phyloP scores from a whole-genome alignment of 2,329 filamentous ascomycete species.

The Xylariaceae sp. region DNA sequence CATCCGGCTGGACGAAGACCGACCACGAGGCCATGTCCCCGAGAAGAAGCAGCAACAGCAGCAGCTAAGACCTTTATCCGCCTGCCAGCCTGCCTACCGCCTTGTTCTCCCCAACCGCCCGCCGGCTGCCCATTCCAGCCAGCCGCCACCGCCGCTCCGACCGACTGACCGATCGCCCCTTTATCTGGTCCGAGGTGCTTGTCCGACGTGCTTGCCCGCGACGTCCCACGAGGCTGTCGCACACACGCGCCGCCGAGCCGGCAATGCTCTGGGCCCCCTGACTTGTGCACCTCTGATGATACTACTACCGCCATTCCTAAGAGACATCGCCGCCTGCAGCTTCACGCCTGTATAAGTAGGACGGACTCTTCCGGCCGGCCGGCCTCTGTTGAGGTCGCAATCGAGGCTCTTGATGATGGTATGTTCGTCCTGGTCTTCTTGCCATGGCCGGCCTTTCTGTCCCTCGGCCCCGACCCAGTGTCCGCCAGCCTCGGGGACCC shows the following conservation, averaged over 20 bases:
- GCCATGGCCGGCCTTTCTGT: too few relatives aligned
- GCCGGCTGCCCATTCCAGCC: constrained; percentile 3
- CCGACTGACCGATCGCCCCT: too few relatives aligned
- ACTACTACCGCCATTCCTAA: constrained; percentile 18
- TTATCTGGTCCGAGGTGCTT: not conserved
- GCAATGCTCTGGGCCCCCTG: not conserved
- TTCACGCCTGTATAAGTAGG: constrained; percentile 17
- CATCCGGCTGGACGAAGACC: too few relatives aligned
- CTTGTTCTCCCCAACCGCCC: constrained; percentile 1
- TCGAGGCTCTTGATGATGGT: constrained; percentile 24
- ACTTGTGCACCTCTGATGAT: constrained; percentile 15
- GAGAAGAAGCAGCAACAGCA: too few relatives aligned
- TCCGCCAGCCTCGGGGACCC: constrained; percentile 2
- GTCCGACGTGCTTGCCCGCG: too few relatives aligned
- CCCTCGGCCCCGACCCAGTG: not conserved
- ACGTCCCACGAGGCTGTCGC: too few relatives aligned
- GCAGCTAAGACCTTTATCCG: too few relatives aligned
- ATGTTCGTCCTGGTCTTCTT: constrained; percentile 11
- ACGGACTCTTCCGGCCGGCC: constrained; percentile 15
- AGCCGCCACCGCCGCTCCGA: constrained; percentile 6
- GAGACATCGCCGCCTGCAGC: constrained; percentile 20
- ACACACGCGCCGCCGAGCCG: not conserved
- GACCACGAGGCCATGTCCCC: too few relatives aligned
- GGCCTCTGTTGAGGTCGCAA: constrained; percentile 20
- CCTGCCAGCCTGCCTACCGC: too few relatives aligned